phyloP scores from a whole-genome alignment of 345 rosid genomes.

The Hibiscus trionum region DNA sequence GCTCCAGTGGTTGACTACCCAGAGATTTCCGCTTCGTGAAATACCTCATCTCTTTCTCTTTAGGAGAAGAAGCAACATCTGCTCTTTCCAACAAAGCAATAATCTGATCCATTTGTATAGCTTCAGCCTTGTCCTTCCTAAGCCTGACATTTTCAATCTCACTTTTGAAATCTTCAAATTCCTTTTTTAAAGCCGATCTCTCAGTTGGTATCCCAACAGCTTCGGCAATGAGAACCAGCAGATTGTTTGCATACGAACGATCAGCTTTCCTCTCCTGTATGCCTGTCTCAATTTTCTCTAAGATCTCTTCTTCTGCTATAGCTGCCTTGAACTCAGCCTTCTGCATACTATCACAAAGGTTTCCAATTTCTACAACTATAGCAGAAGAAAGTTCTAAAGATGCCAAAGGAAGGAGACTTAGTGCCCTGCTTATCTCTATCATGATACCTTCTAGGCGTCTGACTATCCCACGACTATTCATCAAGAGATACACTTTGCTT shows the following conservation, averaged over 20 bases:
- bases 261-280: slow-evolving; percentile 58
- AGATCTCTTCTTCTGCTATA: slow-evolving; percentile 49
- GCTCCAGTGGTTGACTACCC: slow-evolving; percentile 58
- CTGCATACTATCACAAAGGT: slow-evolving; percentile 38
- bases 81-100: slow-evolving; percentile 62
- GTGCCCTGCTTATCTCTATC: slow-evolving; percentile 46
- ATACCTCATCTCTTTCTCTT: slow-evolving; percentile 50
- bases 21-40: slow-evolving; percentile 47
- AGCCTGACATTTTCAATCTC: slow-evolving; percentile 55
- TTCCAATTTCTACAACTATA: slow-evolving; percentile 33
- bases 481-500: slow-evolving; percentile 55
- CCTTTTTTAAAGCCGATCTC: slow-evolving; percentile 29
- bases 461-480: slow-evolving; percentile 44
- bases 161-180: slow-evolving; percentile 29
- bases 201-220: slow-evolving; percentile 52
- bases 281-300: slow-evolving; percentile 56
- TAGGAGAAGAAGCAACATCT: slow-evolving; percentile 51
- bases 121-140: slow-evolving; percentile 60
- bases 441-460: slow-evolving; percentile 30
- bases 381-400: slow-evolving; percentile 43
- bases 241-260: slow-evolving; percentile 52
- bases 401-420: slow-evolving; percentile 51
- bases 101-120: slow-evolving; percentile 72
- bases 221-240: slow-evolving; percentile 47
- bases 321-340: slow-evolving; percentile 54